Percentiles rank a stretch among this genome's conserved stretches.
Conservation (phyloP, 257 asterid genomes). For the Solanum chilense region DNA sequence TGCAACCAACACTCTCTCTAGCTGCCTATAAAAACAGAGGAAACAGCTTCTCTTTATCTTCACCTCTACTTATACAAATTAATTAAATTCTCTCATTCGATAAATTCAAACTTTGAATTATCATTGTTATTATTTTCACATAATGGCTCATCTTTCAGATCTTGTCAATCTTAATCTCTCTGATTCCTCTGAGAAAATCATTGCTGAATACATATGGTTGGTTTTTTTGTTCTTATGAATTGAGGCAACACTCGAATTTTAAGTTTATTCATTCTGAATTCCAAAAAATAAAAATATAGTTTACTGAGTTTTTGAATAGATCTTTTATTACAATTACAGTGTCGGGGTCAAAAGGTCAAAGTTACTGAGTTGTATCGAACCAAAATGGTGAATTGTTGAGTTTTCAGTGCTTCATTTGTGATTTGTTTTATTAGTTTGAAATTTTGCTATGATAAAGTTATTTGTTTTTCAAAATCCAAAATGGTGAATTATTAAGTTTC, state of each 20-base stretch:
- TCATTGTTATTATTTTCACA: neutral
- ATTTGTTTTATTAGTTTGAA: neutral
- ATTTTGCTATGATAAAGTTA: neutral
- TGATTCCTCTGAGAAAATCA: conserved; percentile 39
- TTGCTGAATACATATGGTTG: conserved; percentile 77
- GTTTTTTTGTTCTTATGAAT: neutral
- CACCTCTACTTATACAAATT: neutral
- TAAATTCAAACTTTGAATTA: neutral
- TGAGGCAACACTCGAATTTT: neutral
- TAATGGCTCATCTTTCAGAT: conserved; percentile 51
- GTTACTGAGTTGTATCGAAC: too few relatives aligned
- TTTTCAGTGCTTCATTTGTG: too few relatives aligned
- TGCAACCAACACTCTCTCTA: neutral
- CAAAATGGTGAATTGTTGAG: too few relatives aligned
- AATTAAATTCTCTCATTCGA: neutral
- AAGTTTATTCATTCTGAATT: neutral
- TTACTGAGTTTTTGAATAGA: neutral
- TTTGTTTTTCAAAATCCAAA: neutral
- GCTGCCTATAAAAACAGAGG: neutral
- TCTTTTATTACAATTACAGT: neutral
- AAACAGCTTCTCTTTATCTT: neutral
- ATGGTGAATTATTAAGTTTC: neutral
- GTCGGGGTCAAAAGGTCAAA: neutral
- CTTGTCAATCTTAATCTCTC: conserved; percentile 55
- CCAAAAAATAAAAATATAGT: neutral